A percentile compares a stretch with the other conserved stretches of the same genome.
Evolutionary conservation across 2,329 filamentous ascomycete species (phyloP).

Genomic region (Xylaria sp.): DNA sequence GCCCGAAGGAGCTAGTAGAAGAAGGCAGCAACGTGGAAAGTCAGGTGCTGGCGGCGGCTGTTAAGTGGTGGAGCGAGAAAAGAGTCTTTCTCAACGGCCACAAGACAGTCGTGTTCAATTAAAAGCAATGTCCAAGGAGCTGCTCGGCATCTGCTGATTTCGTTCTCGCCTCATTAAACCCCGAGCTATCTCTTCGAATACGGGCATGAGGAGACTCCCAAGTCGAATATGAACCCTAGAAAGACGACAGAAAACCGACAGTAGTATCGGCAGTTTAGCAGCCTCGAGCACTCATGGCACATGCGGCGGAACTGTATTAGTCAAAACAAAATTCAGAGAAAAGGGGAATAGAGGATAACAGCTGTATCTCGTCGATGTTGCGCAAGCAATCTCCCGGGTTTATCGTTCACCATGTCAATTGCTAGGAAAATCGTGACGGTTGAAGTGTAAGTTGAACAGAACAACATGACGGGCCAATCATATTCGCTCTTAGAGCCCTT

Average conservation of each 20-base stretch:
- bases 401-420: not conserved
- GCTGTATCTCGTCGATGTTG: not conserved
- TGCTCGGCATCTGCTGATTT: not conserved
- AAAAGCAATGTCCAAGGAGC: slow-evolving; percentile 18
- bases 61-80: slow-evolving; percentile 85
- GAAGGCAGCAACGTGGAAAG: slow-evolving; percentile 87
- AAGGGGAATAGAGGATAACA: not conserved
- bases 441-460: slow-evolving; percentile 1
- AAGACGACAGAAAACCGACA: not conserved
- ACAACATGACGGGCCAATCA: slow-evolving; percentile 17
- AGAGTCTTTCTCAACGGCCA: slow-evolving; percentile 80
- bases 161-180: not conserved
- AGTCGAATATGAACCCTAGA: not conserved
- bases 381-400: not conserved
- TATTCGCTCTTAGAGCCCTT: slow-evolving; percentile 2
- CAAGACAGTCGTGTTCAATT: slow-evolving; percentile 81
- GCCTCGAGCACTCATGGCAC: not conserved
- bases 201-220: not conserved
- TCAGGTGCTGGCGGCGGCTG: slow-evolving; percentile 81
- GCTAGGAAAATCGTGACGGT: not conserved
- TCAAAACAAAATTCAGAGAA: not conserved
- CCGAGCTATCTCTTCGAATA: not conserved
- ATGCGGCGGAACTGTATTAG: not conserved
- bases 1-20: slow-evolving; percentile 78
- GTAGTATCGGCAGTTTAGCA: not conserved